Evolutionary conservation across 345 rosid species (phyloP), one percentile per base, ranked within the genome.

Genomic region (Geranium brycei): DNA sequence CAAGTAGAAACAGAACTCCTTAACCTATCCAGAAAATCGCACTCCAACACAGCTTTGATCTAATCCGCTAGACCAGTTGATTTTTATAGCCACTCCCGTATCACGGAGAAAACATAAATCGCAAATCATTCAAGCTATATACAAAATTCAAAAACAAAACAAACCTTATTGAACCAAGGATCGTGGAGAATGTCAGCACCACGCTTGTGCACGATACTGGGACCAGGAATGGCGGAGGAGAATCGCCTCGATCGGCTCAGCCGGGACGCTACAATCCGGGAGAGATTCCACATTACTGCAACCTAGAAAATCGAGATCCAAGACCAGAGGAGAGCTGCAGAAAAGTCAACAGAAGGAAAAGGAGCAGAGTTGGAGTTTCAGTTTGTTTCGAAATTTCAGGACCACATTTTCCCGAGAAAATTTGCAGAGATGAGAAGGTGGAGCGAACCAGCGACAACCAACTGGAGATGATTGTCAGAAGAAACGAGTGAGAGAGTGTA

Each of bases 111-210:
- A 17, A 19, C 4, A 17, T 13, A 23, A 28, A 66, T 4, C 6
- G 7, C 30, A 7, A 72, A 23, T 23, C 28, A 4, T 17, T 2
- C 47, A 51, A 53, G 13, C 5, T 35, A 7, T 32, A 15, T 0
- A 66, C 19, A 4, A 11, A 11, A 2, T 3, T 23, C 7, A 19
- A 55, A 1, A 12, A 55, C 3, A 28, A 56, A 10, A 17, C 10
- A 35, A 57, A 93, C 99, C 97, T 93, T 93, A 53, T 93, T 93
- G 79, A 83, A 90, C 99, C 97, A 93, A 17, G 99, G 97, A 90
- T 93, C 99, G 68, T 93, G 97, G 69, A 93, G 97, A 68, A 93
- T 88, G 78, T 93, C 99, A 5, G 96, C 82, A 30, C 99, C 99
- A 64, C 99, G 97, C 73, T 93, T 93, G 77, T 87, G 97, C 23